Evolutionary conservation across 1,139 yeast species (phyloP), one percentile per base, ranked within the genome.

Genomic region (Yueomyces sp.): DNA sequence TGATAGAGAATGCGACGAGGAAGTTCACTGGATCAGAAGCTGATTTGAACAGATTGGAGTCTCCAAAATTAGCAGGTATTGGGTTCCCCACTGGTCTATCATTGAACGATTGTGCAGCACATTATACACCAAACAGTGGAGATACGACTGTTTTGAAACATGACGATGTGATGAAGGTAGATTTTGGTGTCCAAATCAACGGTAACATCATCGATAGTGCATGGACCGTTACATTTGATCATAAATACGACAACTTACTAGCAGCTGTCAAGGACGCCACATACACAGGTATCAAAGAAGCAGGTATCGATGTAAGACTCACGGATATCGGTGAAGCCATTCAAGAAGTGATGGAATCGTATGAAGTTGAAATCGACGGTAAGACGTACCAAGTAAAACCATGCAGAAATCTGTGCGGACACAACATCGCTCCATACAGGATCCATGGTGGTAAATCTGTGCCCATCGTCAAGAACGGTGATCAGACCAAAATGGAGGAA

Each of bases 41-140:
- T 4, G 57, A 59, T 42, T 51, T 61, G 35, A 55, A 46, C 7
- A 47, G 45, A 36, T 55, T 54, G 52, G 62, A 65, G 25, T 66
- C 70, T 43, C 62, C 65, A 11, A 57, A 52, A 41, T 55, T 60
- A 19, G 93, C 89, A 9, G 99, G 99, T 37, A 77, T 89, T 55
- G 99, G 97, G 2, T 91, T 91, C 71, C 99, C 99, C 38, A 87
- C 97, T 8, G 99, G 99, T 44, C 73, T 93, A 41, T 85, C 96
- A 1, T 66, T 89, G 50, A 93, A 91, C 65, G 85, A 89, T 59
- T 82, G 87, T 54, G 99, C 99, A 31, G 98, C 98, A 0, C 99
- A 93, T 63, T 91, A 87, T 64, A 89, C 97, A 0, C 99, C 99
- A 25, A 91, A 91, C 64, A 81, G 94, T 19, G 96, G 96, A 25